These are phyloP conservation scores for Fragaria vesca DNA, from an alignment of 306 rosid genomes.

Conservation along the genomic window DNA sequence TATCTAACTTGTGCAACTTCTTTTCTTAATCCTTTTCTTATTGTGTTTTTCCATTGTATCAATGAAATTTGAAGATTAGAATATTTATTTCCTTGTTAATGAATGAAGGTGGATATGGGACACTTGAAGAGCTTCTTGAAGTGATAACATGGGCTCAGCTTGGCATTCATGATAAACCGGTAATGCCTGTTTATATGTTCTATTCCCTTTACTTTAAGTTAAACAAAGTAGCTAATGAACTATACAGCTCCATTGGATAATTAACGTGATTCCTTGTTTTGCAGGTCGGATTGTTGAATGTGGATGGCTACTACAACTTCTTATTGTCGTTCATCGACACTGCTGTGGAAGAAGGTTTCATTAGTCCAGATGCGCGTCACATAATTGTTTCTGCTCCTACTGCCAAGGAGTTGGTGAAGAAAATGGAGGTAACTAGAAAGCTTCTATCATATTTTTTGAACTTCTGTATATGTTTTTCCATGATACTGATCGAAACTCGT, in stretches of 20 bases:
- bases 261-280: neutral
- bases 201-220: neutral
- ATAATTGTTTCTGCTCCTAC: slow-evolving; percentile 89
- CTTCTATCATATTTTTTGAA: neutral
- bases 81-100: neutral
- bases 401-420: slow-evolving; percentile 74
- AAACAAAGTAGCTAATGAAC: neutral
- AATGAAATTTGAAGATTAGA: too few species aligned
- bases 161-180: slow-evolving; percentile 97
- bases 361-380: slow-evolving; percentile 84
- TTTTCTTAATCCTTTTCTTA: too few species aligned
- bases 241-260: neutral
- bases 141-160: slow-evolving; percentile 99
- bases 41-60: too few species aligned
- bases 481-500: neutral
- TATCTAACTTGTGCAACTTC: too few species aligned
- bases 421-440: slow-evolving; percentile 65
- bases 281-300: slow-evolving; percentile 94
- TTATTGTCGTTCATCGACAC: slow-evolving; percentile 82
- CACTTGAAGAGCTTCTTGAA: slow-evolving; percentile 98
- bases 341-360: slow-evolving; percentile 96
- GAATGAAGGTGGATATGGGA: slow-evolving; percentile 87
- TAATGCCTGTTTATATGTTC: slow-evolving; percentile 19
- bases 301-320: slow-evolving; percentile 92
- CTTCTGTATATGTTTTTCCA: too few species aligned